These are phyloP conservation scores for Candida silvatica DNA, from an alignment of 805 yeast genomes.

Conservation along the genomic window DNA sequence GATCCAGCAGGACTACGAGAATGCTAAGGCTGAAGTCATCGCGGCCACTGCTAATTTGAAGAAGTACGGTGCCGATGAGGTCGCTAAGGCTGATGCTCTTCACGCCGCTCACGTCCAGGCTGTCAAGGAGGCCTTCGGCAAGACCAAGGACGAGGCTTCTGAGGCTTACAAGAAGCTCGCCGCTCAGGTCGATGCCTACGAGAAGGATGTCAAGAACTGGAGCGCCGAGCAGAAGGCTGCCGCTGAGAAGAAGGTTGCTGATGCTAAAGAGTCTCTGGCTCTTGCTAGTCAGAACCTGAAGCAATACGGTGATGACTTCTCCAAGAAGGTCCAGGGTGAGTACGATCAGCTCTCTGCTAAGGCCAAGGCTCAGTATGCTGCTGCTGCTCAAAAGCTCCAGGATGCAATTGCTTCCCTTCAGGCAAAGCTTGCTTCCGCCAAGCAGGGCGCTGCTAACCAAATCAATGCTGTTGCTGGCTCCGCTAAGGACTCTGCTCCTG, in stretches of 20 bases:
- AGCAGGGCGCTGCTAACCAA: neutral
- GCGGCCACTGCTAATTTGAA: conserved; percentile 14
- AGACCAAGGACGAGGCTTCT: conserved; percentile 2
- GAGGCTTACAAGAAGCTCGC: conserved; percentile 14
- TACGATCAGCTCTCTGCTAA: conserved; percentile 1
- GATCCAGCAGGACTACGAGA: conserved; percentile 24
- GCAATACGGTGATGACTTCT: conserved; percentile 15
- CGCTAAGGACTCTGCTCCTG: neutral
- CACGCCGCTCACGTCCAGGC: conserved; percentile 7
- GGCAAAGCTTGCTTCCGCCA: conserved; percentile 2
- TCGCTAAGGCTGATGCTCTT: conserved; percentile 20
- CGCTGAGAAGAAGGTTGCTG: conserved; percentile 11
- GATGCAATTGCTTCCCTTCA: neutral
- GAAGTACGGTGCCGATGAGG: conserved; percentile 15
- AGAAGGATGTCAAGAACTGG: conserved; percentile 11
- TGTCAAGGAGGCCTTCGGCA: conserved; percentile 1
- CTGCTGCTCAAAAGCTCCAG: conserved; percentile 1
- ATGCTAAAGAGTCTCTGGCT: neutral
- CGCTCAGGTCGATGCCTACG: conserved; percentile 24
- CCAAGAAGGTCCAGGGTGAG: conserved; percentile 9
- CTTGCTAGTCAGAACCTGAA: conserved; percentile 7
- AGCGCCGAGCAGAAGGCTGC: conserved; percentile 13
- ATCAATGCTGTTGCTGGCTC: neutral
- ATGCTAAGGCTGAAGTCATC: conserved; percentile 22
- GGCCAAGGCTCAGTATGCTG: conserved; percentile 4